Percentiles rank a stretch among this genome's conserved stretches.
Conservation (phyloP, 495 filamentous ascomycete species). For the Tuber melanosporum region DNA sequence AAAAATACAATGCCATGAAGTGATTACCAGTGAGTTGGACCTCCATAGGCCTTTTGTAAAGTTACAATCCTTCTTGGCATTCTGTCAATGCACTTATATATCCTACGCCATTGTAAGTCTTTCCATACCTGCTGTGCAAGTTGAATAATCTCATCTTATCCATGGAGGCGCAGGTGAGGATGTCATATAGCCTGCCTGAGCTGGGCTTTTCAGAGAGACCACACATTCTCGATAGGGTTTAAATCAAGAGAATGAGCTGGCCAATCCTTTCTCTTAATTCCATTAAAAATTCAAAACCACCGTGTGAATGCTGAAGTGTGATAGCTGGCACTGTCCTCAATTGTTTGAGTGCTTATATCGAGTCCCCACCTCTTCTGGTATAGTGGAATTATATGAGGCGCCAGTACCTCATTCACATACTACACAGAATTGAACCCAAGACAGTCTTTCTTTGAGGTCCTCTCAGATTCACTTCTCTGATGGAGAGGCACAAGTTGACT, state of each 20-base stretch:
- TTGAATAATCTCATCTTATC: constrained; percentile 9
- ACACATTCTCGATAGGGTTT: constrained; percentile 12
- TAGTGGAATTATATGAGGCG: constrained; percentile 6
- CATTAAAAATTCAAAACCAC: background rate
- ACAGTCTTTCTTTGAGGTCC: constrained; percentile 2
- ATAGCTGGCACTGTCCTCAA: constrained; percentile 5
- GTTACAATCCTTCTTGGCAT: constrained; percentile 8
- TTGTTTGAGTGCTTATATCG: constrained; percentile 1
- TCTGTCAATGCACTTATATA: constrained; percentile 16
- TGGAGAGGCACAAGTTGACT: constrained; percentile 4
- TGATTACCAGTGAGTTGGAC: too few species aligned
- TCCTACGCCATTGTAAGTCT: constrained; percentile 6
- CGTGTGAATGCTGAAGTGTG: constrained; percentile 7
- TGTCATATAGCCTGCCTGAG: background rate
- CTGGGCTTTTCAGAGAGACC: background rate
- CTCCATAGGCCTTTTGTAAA: too few species aligned
- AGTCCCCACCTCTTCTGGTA: background rate
- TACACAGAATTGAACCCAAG: constrained; percentile 7
- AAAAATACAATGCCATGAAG: too few species aligned
- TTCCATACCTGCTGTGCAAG: constrained; percentile 13
- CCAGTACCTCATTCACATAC: constrained; percentile 8
- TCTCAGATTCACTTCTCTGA: constrained; percentile 4
- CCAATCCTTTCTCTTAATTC: constrained; percentile 9
- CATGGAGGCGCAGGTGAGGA: background rate
- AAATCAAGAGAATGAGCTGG: background rate